Base-by-base conservation (phyloP, 2,329 filamentous ascomycete species). In the Aspergillus ochraceus region DNA sequence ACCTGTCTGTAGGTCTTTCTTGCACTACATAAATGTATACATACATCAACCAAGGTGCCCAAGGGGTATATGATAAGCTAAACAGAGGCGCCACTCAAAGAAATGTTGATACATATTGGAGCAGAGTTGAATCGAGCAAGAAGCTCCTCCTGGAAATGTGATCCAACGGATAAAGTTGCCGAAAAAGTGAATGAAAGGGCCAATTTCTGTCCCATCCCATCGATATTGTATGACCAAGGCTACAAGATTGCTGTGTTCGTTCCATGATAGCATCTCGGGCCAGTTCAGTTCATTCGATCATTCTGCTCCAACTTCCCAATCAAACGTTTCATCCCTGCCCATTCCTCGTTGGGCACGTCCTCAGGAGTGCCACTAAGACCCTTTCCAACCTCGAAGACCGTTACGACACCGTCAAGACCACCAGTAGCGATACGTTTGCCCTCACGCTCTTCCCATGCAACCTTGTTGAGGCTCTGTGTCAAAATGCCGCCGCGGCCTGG, bases 401-500 rank as follows among this genome's bases (percentile, higher is more conserved):
- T 97, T 22, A 97, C 83, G 1, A 92, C 87, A 11, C 94, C 94
- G 71, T 97, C 93, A 62, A 99, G 89, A 4, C 95, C 95, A 49
- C 95, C 96, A 0, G 92, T 92, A 1, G 94, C 95, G 54, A 98
- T 80, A 54, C 91, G 85, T 76, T 90, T 90, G 52, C 95, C 96
- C 72, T 97, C 93, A 49, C 87, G 89, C 69, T 88, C 87, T 78
- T 99, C 95, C 95, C 95, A 99, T 0, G 92, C 90, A 49, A 97
- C 81, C 79, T 95, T 96, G 77, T 99, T 99, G 70, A 99, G 78
- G 73, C 92, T 96, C 79, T 91, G 90, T 59, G 89, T 90, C 68
- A 94, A 83, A 74, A 91, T 86, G 29, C 87, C 85, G 64, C 75
- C 86, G 77, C 62, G 88, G 77, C 71, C 82, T 65, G 71, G 75